Evolutionary conservation across 2,329 filamentous ascomycete species (phyloP).

Genomic region (Immersiporthe knoxdaviesiana): DNA sequence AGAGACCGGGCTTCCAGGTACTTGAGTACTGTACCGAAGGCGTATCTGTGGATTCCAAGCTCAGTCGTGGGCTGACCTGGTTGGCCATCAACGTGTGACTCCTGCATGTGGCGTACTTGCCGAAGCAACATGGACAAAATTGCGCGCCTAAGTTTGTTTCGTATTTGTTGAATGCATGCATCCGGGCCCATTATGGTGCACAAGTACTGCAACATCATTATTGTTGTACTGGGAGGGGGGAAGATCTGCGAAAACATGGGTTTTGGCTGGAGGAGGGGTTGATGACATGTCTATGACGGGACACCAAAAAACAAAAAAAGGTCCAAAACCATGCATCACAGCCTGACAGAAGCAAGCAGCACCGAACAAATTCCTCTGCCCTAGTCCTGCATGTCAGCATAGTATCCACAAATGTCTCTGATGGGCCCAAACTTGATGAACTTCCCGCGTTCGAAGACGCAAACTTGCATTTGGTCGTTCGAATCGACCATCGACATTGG

Average conservation of each 20-base stretch:
- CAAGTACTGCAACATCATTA: neutral
- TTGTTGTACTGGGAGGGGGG: neutral
- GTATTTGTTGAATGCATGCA: neutral
- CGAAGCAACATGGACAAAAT: neutral
- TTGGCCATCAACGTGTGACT: neutral
- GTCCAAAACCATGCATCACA: neutral
- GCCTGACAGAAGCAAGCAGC: neutral
- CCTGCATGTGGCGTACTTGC: neutral
- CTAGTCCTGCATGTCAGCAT: neutral
- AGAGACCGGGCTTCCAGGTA: neutral
- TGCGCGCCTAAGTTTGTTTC: neutral
- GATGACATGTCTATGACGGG: neutral
- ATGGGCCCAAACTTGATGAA: neutral
- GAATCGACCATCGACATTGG: neutral
- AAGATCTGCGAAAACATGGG: neutral
- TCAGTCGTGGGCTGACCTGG: neutral
- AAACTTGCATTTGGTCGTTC: neutral
- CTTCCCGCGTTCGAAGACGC: neutral
- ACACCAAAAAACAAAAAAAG: too few species aligned
- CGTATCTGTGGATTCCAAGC: neutral
- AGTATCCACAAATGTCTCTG: neutral
- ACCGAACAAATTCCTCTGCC: neutral
- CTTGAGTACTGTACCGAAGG: neutral
- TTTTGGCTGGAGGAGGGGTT: neutral
- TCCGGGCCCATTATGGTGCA: neutral